phyloP scores from a whole-genome alignment of 2,329 filamentous ascomycete genomes.

The Botryosphaeria dothidea region DNA sequence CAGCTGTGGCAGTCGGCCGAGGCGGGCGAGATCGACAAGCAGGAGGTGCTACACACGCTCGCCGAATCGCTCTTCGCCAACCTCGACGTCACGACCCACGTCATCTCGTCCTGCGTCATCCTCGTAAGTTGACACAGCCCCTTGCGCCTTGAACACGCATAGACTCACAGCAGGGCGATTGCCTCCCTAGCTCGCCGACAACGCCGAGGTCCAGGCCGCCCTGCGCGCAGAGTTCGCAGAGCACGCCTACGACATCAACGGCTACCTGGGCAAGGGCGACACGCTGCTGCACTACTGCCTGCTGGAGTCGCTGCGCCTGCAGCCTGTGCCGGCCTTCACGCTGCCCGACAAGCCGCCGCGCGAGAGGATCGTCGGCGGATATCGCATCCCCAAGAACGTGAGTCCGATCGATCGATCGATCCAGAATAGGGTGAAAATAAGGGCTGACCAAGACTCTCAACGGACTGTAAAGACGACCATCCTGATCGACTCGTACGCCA shows the following conservation, averaged over 20 bases:
- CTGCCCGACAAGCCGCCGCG: slow-evolving; percentile 17
- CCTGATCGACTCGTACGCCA: slow-evolving; percentile 13
- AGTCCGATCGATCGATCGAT: background rate
- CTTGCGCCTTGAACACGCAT: background rate
- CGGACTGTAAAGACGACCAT: slow-evolving; percentile 5
- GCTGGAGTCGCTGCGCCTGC: slow-evolving; percentile 19
- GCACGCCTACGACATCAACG: background rate
- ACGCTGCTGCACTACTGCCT: slow-evolving; percentile 16
- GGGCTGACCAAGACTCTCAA: background rate
- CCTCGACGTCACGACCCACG: slow-evolving; percentile 18
- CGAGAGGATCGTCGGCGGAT: slow-evolving; percentile 16
- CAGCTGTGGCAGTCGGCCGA: background rate
- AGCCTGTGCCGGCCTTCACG: slow-evolving; percentile 14
- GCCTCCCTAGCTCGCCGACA: slow-evolving; percentile 1
- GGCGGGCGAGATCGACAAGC: background rate
- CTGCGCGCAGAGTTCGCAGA: no score
- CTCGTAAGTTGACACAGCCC: slow-evolving; percentile 14
- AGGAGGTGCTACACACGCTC: slow-evolving; percentile 17
- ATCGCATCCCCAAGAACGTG: slow-evolving; percentile 11
- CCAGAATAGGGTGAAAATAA: background rate
- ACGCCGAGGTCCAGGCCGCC: no score
- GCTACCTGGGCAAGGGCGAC: slow-evolving; percentile 10
- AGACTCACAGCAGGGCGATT: background rate
- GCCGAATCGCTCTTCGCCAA: slow-evolving; percentile 20
- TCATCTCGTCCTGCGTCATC: slow-evolving; percentile 8